These are phyloP conservation scores for Ophiocytium majus DNA, from an alignment of 352 stramenopile genomes.

Conservation along the genomic window DNA sequence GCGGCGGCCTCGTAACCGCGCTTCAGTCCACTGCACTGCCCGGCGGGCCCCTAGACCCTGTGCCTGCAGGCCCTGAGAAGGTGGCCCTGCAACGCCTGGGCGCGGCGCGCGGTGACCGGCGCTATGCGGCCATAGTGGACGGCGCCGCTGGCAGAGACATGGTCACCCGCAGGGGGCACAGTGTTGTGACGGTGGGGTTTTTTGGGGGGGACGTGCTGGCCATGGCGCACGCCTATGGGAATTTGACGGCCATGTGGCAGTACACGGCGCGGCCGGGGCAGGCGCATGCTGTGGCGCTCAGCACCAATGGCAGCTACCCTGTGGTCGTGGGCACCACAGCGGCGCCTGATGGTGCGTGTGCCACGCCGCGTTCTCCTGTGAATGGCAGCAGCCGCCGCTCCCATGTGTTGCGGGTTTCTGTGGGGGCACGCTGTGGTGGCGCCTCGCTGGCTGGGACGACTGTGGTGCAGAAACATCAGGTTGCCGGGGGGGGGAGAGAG, in stretches of 20 bases:
- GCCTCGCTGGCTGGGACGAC: too few relatives aligned
- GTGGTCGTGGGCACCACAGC: neutral
- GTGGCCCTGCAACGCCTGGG: neutral
- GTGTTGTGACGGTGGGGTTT: neutral
- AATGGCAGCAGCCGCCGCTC: too few relatives aligned
- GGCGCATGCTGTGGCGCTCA: neutral
- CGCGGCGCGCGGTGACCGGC: neutral
- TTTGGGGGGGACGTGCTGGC: neutral
- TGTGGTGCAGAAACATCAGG: too few relatives aligned
- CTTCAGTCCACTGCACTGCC: neutral
- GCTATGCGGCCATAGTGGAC: neutral
- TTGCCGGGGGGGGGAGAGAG: too few relatives aligned
- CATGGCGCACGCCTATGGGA: neutral
- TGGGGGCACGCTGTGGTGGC: too few relatives aligned
- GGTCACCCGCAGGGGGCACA: neutral
- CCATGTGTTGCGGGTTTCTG: too few relatives aligned
- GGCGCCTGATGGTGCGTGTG: too few relatives aligned
- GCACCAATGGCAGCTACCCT: neutral
- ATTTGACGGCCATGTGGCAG: neutral
- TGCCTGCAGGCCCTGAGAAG: neutral
- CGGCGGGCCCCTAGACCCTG: too few relatives aligned
- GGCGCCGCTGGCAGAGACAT: neutral
- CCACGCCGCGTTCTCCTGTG: too few relatives aligned
- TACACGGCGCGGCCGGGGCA: neutral
- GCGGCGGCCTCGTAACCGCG: neutral